Base-by-base conservation (phyloP, 495 filamentous ascomycete genomes). In the Immersiella caudata region DNA sequence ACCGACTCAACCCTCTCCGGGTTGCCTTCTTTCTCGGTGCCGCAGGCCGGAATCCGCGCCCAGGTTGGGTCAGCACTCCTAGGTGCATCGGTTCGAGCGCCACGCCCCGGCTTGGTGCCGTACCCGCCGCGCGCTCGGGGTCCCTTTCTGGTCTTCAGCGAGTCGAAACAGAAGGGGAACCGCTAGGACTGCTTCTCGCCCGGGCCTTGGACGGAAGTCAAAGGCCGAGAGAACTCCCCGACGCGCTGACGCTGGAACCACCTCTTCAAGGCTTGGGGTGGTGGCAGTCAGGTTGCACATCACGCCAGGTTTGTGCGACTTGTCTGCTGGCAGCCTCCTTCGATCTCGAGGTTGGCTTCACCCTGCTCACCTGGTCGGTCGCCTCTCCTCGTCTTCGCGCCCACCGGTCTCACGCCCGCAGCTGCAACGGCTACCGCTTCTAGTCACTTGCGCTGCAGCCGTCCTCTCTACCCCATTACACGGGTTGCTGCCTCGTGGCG, bases 391-490 rank as follows among this genome's bases (percentile, higher is more conserved):
- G 62, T 68, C 65, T 63, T 65, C 52, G 8, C 52, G 63, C 33
- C 63, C 26, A 65, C 63, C 63, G 51, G 67, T 67, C 65, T 56
- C 22, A 62, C 65, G 57, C 66, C 72, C 69, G 64, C 75, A 70
- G 62, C 74, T 76, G 71, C 70, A 65, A 71, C 73, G 74, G 73
- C 71, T 74, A 71, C 76, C 74, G 68, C 73, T 77, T 76, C 75
- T 70, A 73, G 75, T 69, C 69, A 64, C 40, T 40, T 60, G 66
- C 67, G 61, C 74, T 72, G 64, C 66, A 72, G 69, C 73, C 52
- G 50, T 68, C 71, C 67, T 65, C 29, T 49, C 27, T 12, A 14
- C 52, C 63, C 61, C 62, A 59, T 68, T 52, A 36, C 62, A 50
- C 67, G 29, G 68, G 52, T 60, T 57, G 55, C 57, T 50, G 64